Evolutionary conservation across 2,329 filamentous ascomycete genomes (phyloP).

Genomic region (Aspergillus eucalypticola): DNA sequence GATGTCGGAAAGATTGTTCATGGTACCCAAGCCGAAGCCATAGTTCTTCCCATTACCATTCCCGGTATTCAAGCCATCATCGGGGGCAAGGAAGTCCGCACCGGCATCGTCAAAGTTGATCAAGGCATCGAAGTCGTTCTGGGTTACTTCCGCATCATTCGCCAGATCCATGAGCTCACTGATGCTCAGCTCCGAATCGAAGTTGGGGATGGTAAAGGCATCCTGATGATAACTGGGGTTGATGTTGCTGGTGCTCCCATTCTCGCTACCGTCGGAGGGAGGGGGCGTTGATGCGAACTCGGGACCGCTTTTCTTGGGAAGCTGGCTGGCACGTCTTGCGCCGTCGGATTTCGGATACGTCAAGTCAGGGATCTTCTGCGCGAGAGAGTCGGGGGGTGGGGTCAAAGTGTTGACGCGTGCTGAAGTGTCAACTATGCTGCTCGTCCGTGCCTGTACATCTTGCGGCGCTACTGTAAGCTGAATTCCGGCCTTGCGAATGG

Average conservation of each 20-base stretch:
- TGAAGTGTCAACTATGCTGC: conserved; percentile 21
- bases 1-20: conserved; percentile 19
- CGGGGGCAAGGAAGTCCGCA: conserved; percentile 37
- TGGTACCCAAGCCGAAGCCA: conserved; percentile 13
- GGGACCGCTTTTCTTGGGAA: conserved; percentile 26
- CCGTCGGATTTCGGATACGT: conserved; percentile 35
- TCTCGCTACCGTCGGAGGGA: conserved; percentile 45
- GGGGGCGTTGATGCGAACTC: conserved; percentile 44
- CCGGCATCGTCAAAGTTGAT: conserved; percentile 49
- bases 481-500: conserved; percentile 82
- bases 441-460: conserved; percentile 30
- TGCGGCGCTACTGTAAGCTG: conserved; percentile 57
- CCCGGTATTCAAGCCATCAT: conserved; percentile 21
- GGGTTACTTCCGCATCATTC: conserved; percentile 47
- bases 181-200: conserved; percentile 39
- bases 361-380: conserved; percentile 42
- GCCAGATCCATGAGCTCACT: conserved; percentile 46
- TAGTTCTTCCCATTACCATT: conserved; percentile 16
- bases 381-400: conserved; percentile 43
- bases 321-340: conserved; percentile 18
- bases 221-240: conserved; percentile 33
- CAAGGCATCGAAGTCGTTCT: conserved; percentile 49
- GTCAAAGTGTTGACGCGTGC: conserved; percentile 38
- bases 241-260: conserved; percentile 43
- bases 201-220: conserved; percentile 31